These are phyloP conservation scores for Arachis hypogaea DNA, from an alignment of 306 rosid species.

Conservation along the genomic window DNA sequence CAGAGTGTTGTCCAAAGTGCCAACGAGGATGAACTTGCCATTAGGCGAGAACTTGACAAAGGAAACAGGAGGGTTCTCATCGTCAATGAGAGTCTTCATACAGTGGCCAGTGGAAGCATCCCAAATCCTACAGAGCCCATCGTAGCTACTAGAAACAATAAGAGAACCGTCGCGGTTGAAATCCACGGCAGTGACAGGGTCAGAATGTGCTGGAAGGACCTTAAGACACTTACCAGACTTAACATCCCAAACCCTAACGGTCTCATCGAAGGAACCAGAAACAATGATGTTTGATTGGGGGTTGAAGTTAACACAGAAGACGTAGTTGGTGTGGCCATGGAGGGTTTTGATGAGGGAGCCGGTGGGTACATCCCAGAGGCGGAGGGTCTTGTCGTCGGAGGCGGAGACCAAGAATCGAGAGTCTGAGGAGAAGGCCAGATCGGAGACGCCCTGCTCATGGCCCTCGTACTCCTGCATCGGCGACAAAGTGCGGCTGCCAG, in stretches of 20 bases:
- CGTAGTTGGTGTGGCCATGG: conserved; percentile 87
- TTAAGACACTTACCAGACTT: conserved; percentile 84
- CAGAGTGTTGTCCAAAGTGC: conserved; percentile 86
- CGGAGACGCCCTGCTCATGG: conserved; percentile 90
- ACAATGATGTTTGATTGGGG: conserved; percentile 91
- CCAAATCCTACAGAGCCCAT: conserved; percentile 91
- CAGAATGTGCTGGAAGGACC: conserved; percentile 94
- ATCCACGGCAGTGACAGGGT: conserved; percentile 92
- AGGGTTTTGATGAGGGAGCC: conserved; percentile 79
- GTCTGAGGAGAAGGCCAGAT: conserved; percentile 89
- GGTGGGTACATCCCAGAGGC: conserved; percentile 85
- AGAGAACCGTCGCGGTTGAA: conserved; percentile 83
- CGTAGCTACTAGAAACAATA: conserved; percentile 97
- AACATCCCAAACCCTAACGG: conserved; percentile 94
- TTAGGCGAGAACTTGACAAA: conserved; percentile 37
- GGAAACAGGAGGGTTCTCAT: conserved; percentile 94
- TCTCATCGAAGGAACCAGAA: conserved; percentile 95
- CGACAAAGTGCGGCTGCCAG: conserved; percentile 47
- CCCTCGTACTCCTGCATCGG: conserved; percentile 80
- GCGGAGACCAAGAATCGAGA: conserved; percentile 86
- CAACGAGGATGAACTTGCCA: conserved; percentile 90
- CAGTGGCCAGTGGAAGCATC: conserved; percentile 94
- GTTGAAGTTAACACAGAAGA: conserved; percentile 88
- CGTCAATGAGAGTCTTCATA: conserved; percentile 88
- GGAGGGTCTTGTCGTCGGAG: conserved; percentile 94